Evolutionary conservation across 805 yeast species (phyloP).

Genomic region (Cyberlindnera mycetangii): DNA sequence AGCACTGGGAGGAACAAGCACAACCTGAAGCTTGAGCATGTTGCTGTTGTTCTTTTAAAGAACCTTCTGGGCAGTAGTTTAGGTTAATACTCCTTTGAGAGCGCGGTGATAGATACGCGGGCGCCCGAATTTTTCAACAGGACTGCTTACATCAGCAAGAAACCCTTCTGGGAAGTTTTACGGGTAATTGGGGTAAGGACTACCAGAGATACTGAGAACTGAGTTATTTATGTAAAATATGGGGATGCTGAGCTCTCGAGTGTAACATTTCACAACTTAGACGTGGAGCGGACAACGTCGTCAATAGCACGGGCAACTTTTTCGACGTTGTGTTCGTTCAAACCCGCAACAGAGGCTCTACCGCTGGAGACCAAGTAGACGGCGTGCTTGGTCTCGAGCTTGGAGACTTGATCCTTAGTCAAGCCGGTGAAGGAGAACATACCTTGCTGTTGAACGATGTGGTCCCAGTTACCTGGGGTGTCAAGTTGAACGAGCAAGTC

Average conservation of each 20-base stretch:
- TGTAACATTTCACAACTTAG: constrained; percentile 17
- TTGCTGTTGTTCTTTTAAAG: too few relatives aligned
- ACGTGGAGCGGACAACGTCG: constrained; percentile 53
- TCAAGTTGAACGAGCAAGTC: constrained; percentile 54
- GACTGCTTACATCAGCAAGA: too few relatives aligned
- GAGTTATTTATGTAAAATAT: too few relatives aligned
- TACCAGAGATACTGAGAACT: not conserved
- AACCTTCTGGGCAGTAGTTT: too few relatives aligned
- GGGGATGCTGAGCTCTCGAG: not conserved
- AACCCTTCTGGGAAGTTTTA: too few relatives aligned
- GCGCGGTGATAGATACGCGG: not conserved
- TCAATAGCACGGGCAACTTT: constrained; percentile 80
- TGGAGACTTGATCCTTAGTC: constrained; percentile 67
- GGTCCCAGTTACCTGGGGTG: constrained; percentile 93
- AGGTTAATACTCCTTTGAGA: too few relatives aligned
- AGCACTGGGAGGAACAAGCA: constrained; percentile 41
- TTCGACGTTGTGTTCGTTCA: constrained; percentile 74
- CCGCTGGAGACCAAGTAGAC: constrained; percentile 82
- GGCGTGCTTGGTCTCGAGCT: constrained; percentile 74
- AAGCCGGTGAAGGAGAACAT: constrained; percentile 97
- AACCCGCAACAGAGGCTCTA: constrained; percentile 91
- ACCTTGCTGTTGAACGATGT: constrained; percentile 86
- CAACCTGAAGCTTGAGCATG: constrained; percentile 44
- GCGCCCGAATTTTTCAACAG: not conserved
- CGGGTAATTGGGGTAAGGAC: not conserved